Evolutionary conservation across 2,329 filamentous ascomycete genomes (phyloP).

Genomic region (Cercospora beticola): DNA sequence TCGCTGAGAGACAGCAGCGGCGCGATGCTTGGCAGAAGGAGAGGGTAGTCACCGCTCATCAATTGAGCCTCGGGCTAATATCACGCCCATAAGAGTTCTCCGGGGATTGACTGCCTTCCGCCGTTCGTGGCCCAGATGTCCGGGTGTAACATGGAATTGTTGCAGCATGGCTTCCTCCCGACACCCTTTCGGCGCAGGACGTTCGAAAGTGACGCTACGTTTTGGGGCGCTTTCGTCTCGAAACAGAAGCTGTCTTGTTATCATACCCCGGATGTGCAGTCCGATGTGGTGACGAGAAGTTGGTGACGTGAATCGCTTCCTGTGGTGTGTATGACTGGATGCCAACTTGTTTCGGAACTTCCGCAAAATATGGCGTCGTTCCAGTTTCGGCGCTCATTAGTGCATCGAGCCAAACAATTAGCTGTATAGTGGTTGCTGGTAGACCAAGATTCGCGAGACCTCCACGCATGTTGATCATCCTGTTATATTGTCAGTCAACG

Average conservation of each 20-base stretch:
- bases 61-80: neutral
- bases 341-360: slow-evolving; percentile 16
- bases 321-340: slow-evolving; percentile 22
- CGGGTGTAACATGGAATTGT: neutral
- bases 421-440: slow-evolving; percentile 19
- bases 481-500: neutral
- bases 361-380: slow-evolving; percentile 18
- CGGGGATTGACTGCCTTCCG: too few relatives aligned
- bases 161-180: neutral
- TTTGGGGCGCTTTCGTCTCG: neutral
- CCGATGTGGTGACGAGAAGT: slow-evolving; percentile 21
- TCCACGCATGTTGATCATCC: slow-evolving; percentile 24
- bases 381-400: slow-evolving; percentile 21
- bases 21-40: neutral
- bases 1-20: neutral
- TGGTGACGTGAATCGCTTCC: slow-evolving; percentile 24
- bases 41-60: neutral
- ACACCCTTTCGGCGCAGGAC: neutral
- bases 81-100: neutral
- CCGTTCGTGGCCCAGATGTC: neutral
- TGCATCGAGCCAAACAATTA: slow-evolving; percentile 25
- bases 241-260: neutral
- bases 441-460: slow-evolving; percentile 21
- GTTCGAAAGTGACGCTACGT: neutral
- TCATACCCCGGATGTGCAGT: slow-evolving; percentile 24